Evolutionary conservation across 306 rosid species (phyloP), one percentile per base, ranked within the genome.

Genomic region (Prunus campanulata): DNA sequence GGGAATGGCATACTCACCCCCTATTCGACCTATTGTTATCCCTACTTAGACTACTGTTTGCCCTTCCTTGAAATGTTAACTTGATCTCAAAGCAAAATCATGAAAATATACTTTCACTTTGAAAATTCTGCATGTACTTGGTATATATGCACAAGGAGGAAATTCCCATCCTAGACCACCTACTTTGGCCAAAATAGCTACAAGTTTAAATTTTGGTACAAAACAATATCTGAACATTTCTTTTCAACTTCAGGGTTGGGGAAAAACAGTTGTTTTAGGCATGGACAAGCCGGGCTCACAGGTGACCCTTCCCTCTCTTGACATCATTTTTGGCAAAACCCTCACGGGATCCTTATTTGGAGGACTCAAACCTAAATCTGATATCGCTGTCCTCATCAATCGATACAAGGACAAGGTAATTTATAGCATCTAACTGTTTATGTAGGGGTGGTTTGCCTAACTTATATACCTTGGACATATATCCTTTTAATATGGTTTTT

Each of bases 371-470:
- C 92, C 97, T 0, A 92, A 94, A 78, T 52, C 95, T 56, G 83
- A 94, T 78, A 78, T 92, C 14, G 95, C 96, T 11, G 76, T 84
- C 49, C 97, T 94, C 71, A 78, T 88, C 54, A 83, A 94, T 70
- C 92, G 90, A 60, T 94, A 90, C 76, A 48, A 79, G 57, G 90
- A 92, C 83, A 92, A 92, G 97, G 98, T 94, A 57, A 78, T 35
- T 9, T 74, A 25, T 5, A 35, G 14, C 72, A 68, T 52, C 35
- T 5, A 25, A 10, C 6, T 25, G 69, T 25, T 32, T 60, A 51
- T 25, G 27, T 74, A 39, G 5, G 18, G 46, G 69, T 22, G 46
- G 27, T 54, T 39, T 20, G 16, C 54, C 46, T 11, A 29, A 57
- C 20, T 50, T 12, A 35, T 25, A 27, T 35, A 35, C 39, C 11